Percentiles rank a stretch among this genome's conserved stretches.
Evolutionary conservation across 768 basidiomycete genomes (phyloP).

Genomic region (Pleurotus sapidus): DNA sequence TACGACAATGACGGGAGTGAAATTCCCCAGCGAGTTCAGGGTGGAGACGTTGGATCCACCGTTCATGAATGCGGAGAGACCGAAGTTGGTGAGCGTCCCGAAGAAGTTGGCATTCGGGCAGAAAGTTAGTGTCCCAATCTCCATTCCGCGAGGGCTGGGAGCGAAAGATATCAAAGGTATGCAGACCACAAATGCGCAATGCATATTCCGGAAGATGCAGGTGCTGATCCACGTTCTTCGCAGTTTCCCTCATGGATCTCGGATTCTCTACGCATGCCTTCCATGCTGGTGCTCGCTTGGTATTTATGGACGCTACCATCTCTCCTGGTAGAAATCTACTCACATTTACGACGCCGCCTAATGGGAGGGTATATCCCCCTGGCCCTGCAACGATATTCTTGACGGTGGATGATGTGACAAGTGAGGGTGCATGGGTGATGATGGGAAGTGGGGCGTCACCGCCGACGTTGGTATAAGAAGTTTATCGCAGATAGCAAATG

Average conservation of each 20-base stretch:
- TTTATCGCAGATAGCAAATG: not conserved
- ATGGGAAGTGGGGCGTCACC: constrained; percentile 13
- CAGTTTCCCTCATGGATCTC: constrained; percentile 31
- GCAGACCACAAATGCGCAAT: not conserved
- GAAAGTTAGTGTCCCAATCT: constrained; percentile 28
- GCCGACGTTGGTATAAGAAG: constrained; percentile 12
- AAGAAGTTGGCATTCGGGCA: constrained; percentile 26
- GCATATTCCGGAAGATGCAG: not conserved
- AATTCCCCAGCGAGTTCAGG: constrained; percentile 18
- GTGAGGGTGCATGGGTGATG: constrained; percentile 12
- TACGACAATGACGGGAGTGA: not conserved
- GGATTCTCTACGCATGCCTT: constrained; percentile 33
- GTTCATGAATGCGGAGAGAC: constrained; percentile 23
- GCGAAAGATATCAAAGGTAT: constrained; percentile 14
- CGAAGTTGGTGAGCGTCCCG: constrained; percentile 21
- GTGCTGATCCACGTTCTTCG: not conserved
- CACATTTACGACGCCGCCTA: constrained; percentile 31
- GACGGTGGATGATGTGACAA: constrained; percentile 14
- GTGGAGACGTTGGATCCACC: constrained; percentile 30
- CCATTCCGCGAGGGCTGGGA: constrained; percentile 20
- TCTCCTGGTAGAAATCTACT: constrained; percentile 24
- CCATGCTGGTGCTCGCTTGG: constrained; percentile 30
- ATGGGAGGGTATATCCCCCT: constrained; percentile 29
- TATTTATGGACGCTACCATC: constrained; percentile 27
- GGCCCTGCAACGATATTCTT: constrained; percentile 21